Evolutionary conservation across 345 rosid genomes (phyloP).

Genomic region (Toxicodendron radicans): DNA sequence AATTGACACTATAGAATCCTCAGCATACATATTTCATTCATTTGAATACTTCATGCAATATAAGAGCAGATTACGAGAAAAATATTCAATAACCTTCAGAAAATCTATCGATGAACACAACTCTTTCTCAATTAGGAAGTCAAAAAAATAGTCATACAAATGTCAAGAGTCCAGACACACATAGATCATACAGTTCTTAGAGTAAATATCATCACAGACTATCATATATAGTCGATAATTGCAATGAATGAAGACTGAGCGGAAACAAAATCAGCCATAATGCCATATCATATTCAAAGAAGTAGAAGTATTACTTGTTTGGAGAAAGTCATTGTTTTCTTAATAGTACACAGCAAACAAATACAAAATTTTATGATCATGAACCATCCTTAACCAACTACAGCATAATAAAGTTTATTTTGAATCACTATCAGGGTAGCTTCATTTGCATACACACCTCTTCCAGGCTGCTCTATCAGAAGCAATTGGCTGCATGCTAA

Average conservation of each 20-base stretch:
- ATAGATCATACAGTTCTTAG: no score
- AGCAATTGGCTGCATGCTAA: conserved; percentile 90
- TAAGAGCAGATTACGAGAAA: neutral
- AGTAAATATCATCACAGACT: no score
- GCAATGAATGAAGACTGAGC: no score
- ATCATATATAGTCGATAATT: no score
- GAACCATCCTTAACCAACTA: conserved; percentile 6
- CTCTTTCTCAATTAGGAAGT: no score
- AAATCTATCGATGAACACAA: neutral
- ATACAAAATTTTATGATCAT: conserved; percentile 1
- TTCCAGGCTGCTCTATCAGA: conserved; percentile 77
- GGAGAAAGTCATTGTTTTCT: neutral
- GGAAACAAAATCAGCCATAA: neutral
- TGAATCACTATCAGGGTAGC: conserved; percentile 2
- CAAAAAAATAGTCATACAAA: neutral
- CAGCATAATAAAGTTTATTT: neutral
- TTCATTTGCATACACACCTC: conserved; percentile 48
- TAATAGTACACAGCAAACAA: neutral
- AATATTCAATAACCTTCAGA: neutral
- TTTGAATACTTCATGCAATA: neutral
- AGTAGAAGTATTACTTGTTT: no score
- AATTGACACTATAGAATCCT: neutral
- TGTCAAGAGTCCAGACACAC: neutral
- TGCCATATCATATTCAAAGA: neutral
- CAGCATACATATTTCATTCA: neutral